These are phyloP conservation scores for Penicillium sp. DNA, from an alignment of 2,329 filamentous ascomycete genomes.

Conservation along the genomic window DNA sequence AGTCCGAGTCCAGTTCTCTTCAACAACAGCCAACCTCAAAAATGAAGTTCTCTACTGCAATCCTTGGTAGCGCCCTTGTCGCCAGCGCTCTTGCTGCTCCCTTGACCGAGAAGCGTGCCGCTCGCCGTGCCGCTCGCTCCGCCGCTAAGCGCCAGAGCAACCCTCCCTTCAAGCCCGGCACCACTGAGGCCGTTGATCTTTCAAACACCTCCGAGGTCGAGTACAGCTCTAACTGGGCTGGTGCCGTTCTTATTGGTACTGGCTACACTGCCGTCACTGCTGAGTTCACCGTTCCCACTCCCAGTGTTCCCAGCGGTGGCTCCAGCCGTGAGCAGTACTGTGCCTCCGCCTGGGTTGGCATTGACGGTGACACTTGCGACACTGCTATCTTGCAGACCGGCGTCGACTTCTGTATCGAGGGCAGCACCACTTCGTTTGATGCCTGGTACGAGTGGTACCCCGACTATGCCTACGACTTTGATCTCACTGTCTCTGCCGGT, in stretches of 20 bases:
- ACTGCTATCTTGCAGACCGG: constrained; percentile 58
- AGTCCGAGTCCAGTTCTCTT: not conserved
- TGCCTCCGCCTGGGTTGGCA: constrained; percentile 57
- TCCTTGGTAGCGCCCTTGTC: constrained; percentile 40
- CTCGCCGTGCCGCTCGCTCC: constrained; percentile 27
- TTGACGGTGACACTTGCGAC: constrained; percentile 58
- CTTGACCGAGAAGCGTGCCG: constrained; percentile 44
- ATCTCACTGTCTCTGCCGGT: constrained; percentile 46
- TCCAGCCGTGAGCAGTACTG: constrained; percentile 20
- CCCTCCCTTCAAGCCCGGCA: constrained; percentile 31
- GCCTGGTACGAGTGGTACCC: constrained; percentile 64
- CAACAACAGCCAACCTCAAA: constrained; percentile 20
- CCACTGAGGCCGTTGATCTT: constrained; percentile 26
- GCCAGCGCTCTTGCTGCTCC: constrained; percentile 51
- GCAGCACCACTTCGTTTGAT: constrained; percentile 45
- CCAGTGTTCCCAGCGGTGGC: constrained; percentile 39
- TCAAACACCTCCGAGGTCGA: constrained; percentile 45
- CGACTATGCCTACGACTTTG: constrained; percentile 55
- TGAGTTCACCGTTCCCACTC: constrained; percentile 53
- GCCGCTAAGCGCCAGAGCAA: constrained; percentile 21
- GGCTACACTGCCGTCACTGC: constrained; percentile 56
- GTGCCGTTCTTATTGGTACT: constrained; percentile 54
- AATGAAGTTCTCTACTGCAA: constrained; percentile 52
- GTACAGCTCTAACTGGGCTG: constrained; percentile 60
- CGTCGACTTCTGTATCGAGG: constrained; percentile 53